Base-by-base conservation (phyloP, 2,329 filamentous ascomycete genomes). In the Aspergillus pseudoglaucus region DNA sequence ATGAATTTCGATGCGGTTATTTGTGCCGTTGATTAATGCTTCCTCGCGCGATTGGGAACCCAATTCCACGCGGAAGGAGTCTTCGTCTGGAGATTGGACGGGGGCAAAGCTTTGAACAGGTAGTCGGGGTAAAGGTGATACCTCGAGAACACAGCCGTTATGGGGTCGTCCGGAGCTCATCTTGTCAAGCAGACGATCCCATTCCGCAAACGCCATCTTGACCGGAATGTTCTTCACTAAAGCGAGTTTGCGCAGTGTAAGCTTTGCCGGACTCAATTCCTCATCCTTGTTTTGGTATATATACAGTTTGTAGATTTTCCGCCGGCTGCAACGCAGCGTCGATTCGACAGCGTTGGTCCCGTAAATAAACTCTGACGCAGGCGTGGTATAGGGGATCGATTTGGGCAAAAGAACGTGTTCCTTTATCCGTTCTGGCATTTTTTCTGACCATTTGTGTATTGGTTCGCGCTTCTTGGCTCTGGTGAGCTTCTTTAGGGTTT, bases 331-430 rank as follows among this genome's bases (percentile, higher is more conserved):
- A 55, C 78, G 82, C 17, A 98, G 73, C 0, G 90, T 90, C 17
- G 90, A 87, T 53, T 86, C 78, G 18, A 97, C 88, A 1, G 88
- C 83, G 2, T 86, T 87, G 40, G 80, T 81, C 5, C 93, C 93
- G 63, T 95, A 97, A 2, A 98, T 75, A 58, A 96, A 97, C 52
- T 95, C 86, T 0, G 90, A 95, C 4, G 88, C 88, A 0, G 91
- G 86, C 0, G 89, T 94, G 0, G 88, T 89, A 62, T 91, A 84
- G 1, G 82, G 81, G 15, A 87, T 75, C 6, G 71, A 64, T 3
- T 69, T 49, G 0, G 73, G 73, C 1, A 69, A 62, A 49, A 55
- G 65, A 40, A 70, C 62, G 37, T 65, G 52, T 15, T 58, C 47
- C 37, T 65, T 67, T 8, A 67, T 55, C 38, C 60, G 56, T 50